Evolutionary conservation across 257 asterid genomes (phyloP).

Genomic region (Scutellaria galericulata): DNA sequence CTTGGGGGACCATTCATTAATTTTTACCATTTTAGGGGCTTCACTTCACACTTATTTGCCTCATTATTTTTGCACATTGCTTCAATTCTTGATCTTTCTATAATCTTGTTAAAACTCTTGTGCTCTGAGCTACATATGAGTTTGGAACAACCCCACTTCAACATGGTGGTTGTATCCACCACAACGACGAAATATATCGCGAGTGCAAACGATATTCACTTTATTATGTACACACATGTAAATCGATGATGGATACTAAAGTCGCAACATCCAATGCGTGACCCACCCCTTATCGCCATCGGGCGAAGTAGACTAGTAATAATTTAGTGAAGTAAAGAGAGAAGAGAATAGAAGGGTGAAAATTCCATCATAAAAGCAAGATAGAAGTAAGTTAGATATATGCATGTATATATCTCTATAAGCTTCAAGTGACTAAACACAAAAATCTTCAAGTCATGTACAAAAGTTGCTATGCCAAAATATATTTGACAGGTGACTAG

Average conservation of each 20-base stretch:
- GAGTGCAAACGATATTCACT: background rate
- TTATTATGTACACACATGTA: no score
- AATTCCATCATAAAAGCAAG: background rate
- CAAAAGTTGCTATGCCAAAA: constrained; percentile 30
- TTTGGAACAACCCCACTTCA: background rate
- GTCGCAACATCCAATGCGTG: no score
- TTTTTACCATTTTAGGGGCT: constrained; percentile 22
- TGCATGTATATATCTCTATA: no score
- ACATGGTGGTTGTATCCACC: background rate
- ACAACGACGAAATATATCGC: background rate
- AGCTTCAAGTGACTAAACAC: constrained; percentile 27
- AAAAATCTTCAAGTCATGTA: constrained; percentile 26
- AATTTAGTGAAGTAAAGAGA: background rate
- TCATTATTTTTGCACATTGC: constrained; percentile 36
- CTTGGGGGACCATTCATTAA: constrained; percentile 47
- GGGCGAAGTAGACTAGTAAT: no score
- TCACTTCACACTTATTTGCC: constrained; percentile 25
- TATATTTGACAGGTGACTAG: constrained; percentile 33
- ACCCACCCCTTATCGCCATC: no score
- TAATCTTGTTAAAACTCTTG: background rate
- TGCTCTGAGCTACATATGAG: background rate
- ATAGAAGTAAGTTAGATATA: background rate
- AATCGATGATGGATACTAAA: no score
- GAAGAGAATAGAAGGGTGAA: constrained; percentile 5
- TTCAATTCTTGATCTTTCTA: constrained; percentile 25